Conservation (phyloP, 176 grass and related monocot species). For the Avena sativa region DNA sequence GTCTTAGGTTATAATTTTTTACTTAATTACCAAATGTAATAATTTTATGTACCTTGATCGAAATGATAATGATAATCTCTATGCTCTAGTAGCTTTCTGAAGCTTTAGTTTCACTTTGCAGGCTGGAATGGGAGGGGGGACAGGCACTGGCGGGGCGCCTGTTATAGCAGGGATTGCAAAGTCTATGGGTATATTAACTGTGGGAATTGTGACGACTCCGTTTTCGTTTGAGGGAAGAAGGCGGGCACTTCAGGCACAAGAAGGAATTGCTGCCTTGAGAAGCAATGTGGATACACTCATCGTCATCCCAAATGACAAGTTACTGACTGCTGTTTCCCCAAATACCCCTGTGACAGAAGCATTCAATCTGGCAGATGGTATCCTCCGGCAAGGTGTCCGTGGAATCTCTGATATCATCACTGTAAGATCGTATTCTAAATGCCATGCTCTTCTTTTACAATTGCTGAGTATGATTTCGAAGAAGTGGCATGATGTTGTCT, state of each 20-base stretch:
- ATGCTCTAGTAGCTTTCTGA: too few species aligned
- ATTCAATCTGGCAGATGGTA: constrained; percentile 92
- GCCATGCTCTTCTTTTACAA: neutral
- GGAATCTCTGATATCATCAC: constrained; percentile 94
- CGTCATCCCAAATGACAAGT: constrained; percentile 90
- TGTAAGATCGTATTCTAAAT: constrained; percentile 40
- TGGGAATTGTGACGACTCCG: constrained; percentile 82
- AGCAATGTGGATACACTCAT: constrained; percentile 92
- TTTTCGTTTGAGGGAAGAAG: constrained; percentile 89
- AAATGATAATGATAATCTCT: too few species aligned
- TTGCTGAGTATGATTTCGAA: neutral
- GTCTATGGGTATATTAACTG: constrained; percentile 88
- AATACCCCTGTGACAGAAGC: constrained; percentile 85
- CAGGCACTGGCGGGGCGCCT: constrained; percentile 79
- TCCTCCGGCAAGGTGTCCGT: constrained; percentile 79
- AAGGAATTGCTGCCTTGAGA: constrained; percentile 78
- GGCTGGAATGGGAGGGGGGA: constrained; percentile 92
- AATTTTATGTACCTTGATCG: neutral
- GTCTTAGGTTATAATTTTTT: neutral
- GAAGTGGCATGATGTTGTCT: neutral
- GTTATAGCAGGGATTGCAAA: constrained; percentile 78
- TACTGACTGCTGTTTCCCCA: constrained; percentile 77
- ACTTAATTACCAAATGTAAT: neutral
- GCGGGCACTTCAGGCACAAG: constrained; percentile 80
- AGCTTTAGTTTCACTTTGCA: constrained; percentile 36